Evolutionary conservation across 441 rosid species (phyloP).

Genomic region (Francoa sonchifolia): DNA sequence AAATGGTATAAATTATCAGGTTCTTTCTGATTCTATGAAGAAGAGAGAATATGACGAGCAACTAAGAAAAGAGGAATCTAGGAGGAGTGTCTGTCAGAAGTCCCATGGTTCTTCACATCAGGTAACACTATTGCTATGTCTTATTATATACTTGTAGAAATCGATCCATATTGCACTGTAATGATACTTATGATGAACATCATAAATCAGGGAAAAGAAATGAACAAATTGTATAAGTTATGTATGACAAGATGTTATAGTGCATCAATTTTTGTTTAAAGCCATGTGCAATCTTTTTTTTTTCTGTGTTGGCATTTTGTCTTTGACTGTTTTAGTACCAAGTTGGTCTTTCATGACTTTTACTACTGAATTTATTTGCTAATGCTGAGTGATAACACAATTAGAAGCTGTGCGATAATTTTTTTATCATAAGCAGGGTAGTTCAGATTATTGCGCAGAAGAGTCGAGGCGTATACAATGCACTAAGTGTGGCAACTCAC

Average conservation of each 20-base stretch:
- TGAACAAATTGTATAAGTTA: too few species aligned
- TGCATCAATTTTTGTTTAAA: too few species aligned
- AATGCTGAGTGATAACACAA: background rate
- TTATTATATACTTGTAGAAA: too few species aligned
- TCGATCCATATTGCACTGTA: too few species aligned
- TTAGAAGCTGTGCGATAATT: constrained; percentile 1
- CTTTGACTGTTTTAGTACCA: too few species aligned
- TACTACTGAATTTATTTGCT: background rate
- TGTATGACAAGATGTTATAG: too few species aligned
- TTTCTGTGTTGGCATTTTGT: too few species aligned
- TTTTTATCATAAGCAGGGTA: constrained; percentile 30
- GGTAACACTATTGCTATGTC: constrained; percentile 45
- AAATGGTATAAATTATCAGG: constrained; percentile 31
- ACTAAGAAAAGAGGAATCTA: constrained; percentile 68
- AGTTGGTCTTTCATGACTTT: too few species aligned
- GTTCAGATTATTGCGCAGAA: constrained; percentile 56
- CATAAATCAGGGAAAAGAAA: too few species aligned
- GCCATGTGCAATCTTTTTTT: too few species aligned
- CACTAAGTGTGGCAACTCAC: constrained; percentile 85
- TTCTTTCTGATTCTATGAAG: constrained; percentile 79
- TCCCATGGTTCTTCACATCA: constrained; percentile 43
- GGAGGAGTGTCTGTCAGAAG: constrained; percentile 66
- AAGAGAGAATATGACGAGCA: constrained; percentile 94
- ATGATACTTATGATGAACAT: too few species aligned
- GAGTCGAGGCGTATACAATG: constrained; percentile 97